Evolutionary conservation across 2,329 filamentous ascomycete species (phyloP).

Genomic region (Coccinonectria pachysandricola): DNA sequence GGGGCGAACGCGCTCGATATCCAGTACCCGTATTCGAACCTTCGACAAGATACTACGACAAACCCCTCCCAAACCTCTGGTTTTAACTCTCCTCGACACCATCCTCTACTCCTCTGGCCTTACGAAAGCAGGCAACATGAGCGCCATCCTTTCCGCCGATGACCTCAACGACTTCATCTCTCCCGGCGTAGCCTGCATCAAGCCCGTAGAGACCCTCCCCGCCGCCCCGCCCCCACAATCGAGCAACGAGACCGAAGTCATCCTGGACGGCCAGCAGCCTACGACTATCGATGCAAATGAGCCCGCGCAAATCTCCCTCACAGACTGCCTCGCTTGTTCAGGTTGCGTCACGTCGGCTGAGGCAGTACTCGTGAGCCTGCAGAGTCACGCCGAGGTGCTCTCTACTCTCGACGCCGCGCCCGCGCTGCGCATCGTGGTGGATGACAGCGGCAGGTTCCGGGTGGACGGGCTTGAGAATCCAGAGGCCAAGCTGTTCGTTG

Average conservation of each 20-base stretch:
- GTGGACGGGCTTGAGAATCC: constrained; percentile 45
- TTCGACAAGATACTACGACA: no score
- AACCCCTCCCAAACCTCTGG: no score
- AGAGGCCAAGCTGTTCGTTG: constrained; percentile 72
- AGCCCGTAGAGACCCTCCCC: constrained; percentile 88
- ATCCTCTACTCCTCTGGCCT: no score
- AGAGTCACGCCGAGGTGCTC: constrained; percentile 88
- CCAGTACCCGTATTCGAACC: no score
- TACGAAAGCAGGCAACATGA: constrained; percentile 58
- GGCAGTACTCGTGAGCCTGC: constrained; percentile 88
- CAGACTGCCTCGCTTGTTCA: constrained; percentile 93
- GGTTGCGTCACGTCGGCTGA: constrained; percentile 97
- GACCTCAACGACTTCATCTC: constrained; percentile 99
- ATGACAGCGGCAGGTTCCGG: constrained; percentile 22
- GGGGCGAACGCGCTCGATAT: no score
- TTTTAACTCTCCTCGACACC: no score
- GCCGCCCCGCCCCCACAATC: constrained; percentile 30
- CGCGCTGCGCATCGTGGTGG: constrained; percentile 30
- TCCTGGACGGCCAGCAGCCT: constrained; percentile 72
- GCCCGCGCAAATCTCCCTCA: constrained; percentile 87
- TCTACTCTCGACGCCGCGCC: constrained; percentile 63
- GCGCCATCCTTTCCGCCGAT: constrained; percentile 91
- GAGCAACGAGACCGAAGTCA: constrained; percentile 73
- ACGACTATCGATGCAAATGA: constrained; percentile 43
- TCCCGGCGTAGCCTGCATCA: constrained; percentile 94